Evolutionary conservation across 306 rosid genomes (phyloP), one percentile per base, ranked within the genome.

Genomic region (Cyclanthera cordifolia): DNA sequence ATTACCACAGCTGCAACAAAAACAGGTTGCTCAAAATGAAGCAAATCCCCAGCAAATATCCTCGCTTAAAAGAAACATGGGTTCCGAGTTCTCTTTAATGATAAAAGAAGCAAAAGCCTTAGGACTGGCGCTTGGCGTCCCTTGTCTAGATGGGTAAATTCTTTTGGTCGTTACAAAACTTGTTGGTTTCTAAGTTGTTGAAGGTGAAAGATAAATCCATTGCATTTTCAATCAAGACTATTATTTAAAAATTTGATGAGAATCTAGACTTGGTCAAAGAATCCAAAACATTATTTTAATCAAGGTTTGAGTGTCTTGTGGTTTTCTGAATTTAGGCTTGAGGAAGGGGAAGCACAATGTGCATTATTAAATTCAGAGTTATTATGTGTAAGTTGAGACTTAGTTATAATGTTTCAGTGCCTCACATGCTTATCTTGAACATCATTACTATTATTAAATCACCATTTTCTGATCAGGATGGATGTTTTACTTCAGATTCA

Each of bases 261-360:
- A 58, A 32, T 58, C 46, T 6, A n/a, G 47, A 10, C 48, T 47
- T 46, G 55, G 17, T 24, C 32, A 25, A 8, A 47, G 37, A 55
- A 53, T 53, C 28, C 57, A 55, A 55, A 23, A 56, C 66, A 16
- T 30, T 32, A 59, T 16, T 59, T 17, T 34, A 19, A 4, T 37
- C 0, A 19, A 63, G 30, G 67, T 60, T 20, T 34, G 67, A 12
- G 5, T 41, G 5, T 63, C 32, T 63, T 41, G 50, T 39, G 69
- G 9, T 63, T 63, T 63, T 43, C 43, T 55, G 8, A 76, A 72
- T 78, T 57, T 79, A 90, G 96, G 84, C 77, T 87, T 48, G 96
- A 90, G 79, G 95, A 90, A 84, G 96, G 89, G 69, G 96, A 87
- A 84, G 95, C 96, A 39, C 95, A 90, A 43, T 85, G 91, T 81